phyloP scores from a whole-genome alignment of 2,329 filamentous ascomycete genomes.

The Incumbomyces delicatus region DNA sequence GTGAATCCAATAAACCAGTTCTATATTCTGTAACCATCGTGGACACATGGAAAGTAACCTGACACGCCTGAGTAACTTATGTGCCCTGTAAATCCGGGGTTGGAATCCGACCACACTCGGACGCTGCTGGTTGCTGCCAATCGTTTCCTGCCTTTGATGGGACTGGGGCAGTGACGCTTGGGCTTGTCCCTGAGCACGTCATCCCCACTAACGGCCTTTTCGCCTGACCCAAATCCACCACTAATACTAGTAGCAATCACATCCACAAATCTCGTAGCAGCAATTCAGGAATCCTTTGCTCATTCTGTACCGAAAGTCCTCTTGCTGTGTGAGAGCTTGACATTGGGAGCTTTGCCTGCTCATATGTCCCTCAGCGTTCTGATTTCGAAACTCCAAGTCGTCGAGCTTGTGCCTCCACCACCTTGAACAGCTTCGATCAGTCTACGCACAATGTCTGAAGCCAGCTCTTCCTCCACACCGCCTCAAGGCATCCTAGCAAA shows the following conservation, averaged over 20 bases:
- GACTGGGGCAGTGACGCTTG: not conserved
- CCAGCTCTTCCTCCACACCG: constrained; percentile 21
- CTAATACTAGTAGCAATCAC: not conserved
- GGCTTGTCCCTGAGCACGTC: constrained; percentile 5
- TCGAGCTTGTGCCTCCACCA: constrained; percentile 21
- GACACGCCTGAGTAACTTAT: too few relatives aligned
- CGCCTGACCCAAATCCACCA: not conserved
- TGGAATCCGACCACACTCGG: too few relatives aligned
- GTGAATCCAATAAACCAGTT: not conserved
- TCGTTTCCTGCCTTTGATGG: too few relatives aligned
- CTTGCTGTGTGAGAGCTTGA: not conserved
- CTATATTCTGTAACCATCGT: too few relatives aligned
- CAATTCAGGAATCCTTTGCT: not conserved
- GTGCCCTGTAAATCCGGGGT: too few relatives aligned
- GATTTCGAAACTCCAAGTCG: constrained; percentile 20
- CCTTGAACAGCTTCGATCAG: constrained; percentile 5
- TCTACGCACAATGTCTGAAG: constrained; percentile 19
- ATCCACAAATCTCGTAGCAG: not conserved
- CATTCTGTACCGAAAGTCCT: not conserved
- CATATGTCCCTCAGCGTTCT: constrained; percentile 22
- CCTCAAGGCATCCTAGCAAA: constrained; percentile 13
- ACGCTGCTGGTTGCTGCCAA: too few relatives aligned
- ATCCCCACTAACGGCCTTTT: not conserved
- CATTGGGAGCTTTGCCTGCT: constrained; percentile 1
- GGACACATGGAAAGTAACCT: too few relatives aligned